Evolutionary conservation across 768 basidiomycete genomes (phyloP), one percentile per base, ranked within the genome.

Genomic region (Tylopilus cervinicoccineus): DNA sequence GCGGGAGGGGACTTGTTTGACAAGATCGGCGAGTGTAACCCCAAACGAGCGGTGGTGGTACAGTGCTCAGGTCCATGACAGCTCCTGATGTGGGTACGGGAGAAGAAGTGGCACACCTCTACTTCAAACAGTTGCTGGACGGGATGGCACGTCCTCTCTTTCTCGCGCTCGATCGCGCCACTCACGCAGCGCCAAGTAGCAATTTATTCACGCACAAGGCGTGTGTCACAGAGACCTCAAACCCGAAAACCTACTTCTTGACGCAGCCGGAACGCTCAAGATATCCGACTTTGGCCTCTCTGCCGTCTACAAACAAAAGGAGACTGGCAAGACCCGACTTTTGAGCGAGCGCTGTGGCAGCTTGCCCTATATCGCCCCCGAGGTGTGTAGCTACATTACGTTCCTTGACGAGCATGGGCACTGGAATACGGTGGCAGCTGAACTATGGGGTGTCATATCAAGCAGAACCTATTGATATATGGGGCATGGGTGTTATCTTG

Each of bases 181-280:
- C 43, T 28, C 50, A 31, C 19, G 27, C 0, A 41, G 24, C 29
- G 4, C 34, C 14, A 13, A 23, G 4, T 45, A 95, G 93, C 72
- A 76, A 26, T 95, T 88, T 66, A 86, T 97, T 26, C 94, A 97
- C 60, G 65, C 61, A 8, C 82, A 91, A 70, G 96, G 96, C 3
- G 87, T 99, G 17, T 94, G 91, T 58, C 96, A 99, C 63, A 83
- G 96, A 31, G 96, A 99, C 59, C 76, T 99, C 46, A 99, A 99
- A 62, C 96, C 96, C 0, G 96, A 99, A 66, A 99, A 99, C 56
- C 65, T 97, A 16, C 79, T 99, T 3, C 78, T 99, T 0, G 86
- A 93, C 51, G 80, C 78, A 0, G 80, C 83, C 2, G 94, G 94
- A 42, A 74, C 81, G 6, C 81, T 99, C 54, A 97, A 97, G 64